Base-by-base conservation (phyloP, 1,284 basidiomycete genomes). In the Trichosporon coremiiforme region DNA sequence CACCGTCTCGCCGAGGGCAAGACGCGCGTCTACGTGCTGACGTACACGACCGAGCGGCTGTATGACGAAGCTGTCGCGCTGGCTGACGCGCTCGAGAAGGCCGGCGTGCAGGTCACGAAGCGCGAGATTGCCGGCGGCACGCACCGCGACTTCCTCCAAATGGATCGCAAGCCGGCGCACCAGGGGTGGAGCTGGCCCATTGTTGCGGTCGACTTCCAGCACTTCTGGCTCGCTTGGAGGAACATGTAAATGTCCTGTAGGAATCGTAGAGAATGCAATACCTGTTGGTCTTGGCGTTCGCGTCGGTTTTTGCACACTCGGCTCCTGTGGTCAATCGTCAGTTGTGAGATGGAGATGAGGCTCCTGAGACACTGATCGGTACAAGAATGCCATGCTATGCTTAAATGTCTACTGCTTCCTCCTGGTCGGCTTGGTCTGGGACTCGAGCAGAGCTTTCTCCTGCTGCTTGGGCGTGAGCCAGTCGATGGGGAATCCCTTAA, bases 401-500 rank as follows among this genome's bases (percentile, higher is more conserved):
- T 31, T 62, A 62, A 53, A 35, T 62, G 57, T 62, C 31, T 45
- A 57, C 35, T 68, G 53, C 66, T 72, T 71, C 22, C 63, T 64
- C 67, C 71, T 68, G 64, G 66, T 35, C 35, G 74, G 69, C 64
- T 38, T 38, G 10, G 71, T 65, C 41, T 45, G 15, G 10, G 38
- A 12, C 41, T 45, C 17, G 5, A 15, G 15, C 50, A 10, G 70
- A 64, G 15, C 20, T 7, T 22, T 22, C 50, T 53, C 50, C 15
- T 17, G 50, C 50, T 25, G 20, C 50, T 25, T 25, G 50, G 50
- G 50, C 50, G 20, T 53, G 72, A 94, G 84, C 92, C 92, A 94
- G 78, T 90, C 90, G 79, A 87, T 84, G 0, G 93, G 93, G 82
- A 94, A 94, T 76, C 94, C 92, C 71, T 83, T 85, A 69, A 93